These are phyloP conservation scores for Penicillium sp. DNA, from an alignment of 2,329 filamentous ascomycete species.

Conservation along the genomic window DNA sequence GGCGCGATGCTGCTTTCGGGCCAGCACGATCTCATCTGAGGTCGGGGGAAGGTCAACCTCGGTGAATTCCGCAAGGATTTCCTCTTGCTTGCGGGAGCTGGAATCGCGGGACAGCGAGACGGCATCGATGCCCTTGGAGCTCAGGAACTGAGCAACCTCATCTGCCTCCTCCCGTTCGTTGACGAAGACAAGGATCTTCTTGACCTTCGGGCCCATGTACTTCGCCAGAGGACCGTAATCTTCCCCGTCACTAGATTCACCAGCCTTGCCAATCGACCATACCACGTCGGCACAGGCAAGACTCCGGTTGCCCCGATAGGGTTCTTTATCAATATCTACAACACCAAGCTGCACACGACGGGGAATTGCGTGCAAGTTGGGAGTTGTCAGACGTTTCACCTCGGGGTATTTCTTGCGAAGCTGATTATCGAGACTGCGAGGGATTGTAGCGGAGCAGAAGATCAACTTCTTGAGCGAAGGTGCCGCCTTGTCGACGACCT, in stretches of 20 bases:
- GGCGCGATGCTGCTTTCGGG: conserved; percentile 30
- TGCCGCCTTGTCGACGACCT: conserved; percentile 75
- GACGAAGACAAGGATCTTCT: conserved; percentile 91
- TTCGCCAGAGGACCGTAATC: conserved; percentile 31
- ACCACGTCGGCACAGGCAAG: conserved; percentile 93
- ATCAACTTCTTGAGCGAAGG: conserved; percentile 84
- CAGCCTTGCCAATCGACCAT: conserved; percentile 85
- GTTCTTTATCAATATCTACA: conserved; percentile 86
- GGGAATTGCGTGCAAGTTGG: conserved; percentile 93
- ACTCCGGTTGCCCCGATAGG: conserved; percentile 88
- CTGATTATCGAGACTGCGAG: conserved; percentile 80
- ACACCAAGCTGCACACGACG: conserved; percentile 91
- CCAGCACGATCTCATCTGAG: conserved; percentile 34
- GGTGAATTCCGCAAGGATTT: conserved; percentile 75
- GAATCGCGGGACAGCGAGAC: conserved; percentile 82
- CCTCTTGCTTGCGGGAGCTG: conserved; percentile 70
- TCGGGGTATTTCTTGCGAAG: conserved; percentile 79
- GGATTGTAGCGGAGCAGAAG: conserved; percentile 94
- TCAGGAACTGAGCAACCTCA: conserved; percentile 75
- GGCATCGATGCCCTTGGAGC: conserved; percentile 83
- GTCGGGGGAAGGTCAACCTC: conserved; percentile 38
- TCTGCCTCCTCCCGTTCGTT: conserved; percentile 90
- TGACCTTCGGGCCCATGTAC: conserved; percentile 58
- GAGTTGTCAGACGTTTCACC: conserved; percentile 83
- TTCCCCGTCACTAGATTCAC: conserved; percentile 44